Base-by-base conservation (phyloP, 1,284 basidiomycete genomes). In the Heterobasidion annosum region DNA sequence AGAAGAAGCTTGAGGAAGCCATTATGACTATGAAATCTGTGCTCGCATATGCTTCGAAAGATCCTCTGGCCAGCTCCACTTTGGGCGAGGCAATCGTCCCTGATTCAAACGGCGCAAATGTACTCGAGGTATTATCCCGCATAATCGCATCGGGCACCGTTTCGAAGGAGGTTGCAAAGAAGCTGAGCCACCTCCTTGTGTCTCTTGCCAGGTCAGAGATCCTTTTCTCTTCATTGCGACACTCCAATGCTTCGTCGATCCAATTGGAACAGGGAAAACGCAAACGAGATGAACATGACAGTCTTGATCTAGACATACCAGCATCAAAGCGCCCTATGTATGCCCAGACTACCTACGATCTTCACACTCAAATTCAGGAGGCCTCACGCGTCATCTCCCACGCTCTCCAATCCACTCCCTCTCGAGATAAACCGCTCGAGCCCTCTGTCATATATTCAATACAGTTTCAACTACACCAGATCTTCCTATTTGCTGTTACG, bases 401-500 rank as follows among this genome's bases (percentile, higher is more conserved):
- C 42, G 69, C 79, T 8, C 69, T 86, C 51, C 69, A 63, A 57
- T 53, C n/a, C 61, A 48, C 32, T 74, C 18, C 61, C 68, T n/a
- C 57, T 56, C 42, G 47, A 51, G 54, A 16, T 47, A 54, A 70
- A 45, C 65, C 73, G 1, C 70, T 83, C 50, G 78, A 81, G 60
- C 73, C 82, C 6, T 62, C 73, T 25, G 65, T 85, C 53, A 76
- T 88, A 52, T 71, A 82, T 8, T 81, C 84, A 48, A 79, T 89
- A 35, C 83, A 85, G 54, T 67, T 79, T 9, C 80, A 79, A 35
- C 73, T 89, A 7, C 85, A 89, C 57, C 85, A 88, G 57, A 72
- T 88, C 10, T 88, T 88, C 64, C 71, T 87, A 25, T 89, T 89
- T 63, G 77, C 83, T 3, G 80, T 87, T 54, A 88, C 85, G 8